phyloP scores from a whole-genome alignment of 192 early-diverging fungal genomes.

The Gamsiella multidivaricata region DNA sequence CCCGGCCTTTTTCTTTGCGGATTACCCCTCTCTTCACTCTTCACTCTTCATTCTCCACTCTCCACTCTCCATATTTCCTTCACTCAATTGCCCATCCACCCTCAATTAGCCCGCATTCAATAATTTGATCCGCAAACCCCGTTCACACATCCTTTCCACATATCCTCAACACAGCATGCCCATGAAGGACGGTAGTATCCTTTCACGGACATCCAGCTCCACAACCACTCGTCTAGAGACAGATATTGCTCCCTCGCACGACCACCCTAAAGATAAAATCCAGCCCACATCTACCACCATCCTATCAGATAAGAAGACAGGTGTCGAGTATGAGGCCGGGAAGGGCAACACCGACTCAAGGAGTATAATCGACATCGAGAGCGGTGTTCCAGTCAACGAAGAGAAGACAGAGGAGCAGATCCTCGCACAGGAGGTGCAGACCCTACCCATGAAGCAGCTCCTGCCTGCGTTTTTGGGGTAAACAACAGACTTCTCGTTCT shows the following conservation, averaged over 20 bases:
- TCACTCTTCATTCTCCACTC: background rate
- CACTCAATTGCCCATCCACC: background rate
- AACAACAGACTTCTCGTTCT: background rate
- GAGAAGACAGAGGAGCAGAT: slow-evolving; percentile 40
- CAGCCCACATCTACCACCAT: background rate
- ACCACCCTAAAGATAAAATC: background rate
- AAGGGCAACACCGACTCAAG: background rate
- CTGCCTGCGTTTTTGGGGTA: slow-evolving; percentile 47
- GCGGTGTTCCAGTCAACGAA: slow-evolving; percentile 1
- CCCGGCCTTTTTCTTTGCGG: background rate
- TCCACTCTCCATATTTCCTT: background rate
- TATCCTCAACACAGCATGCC: background rate
- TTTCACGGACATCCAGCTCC: slow-evolving; percentile 6
- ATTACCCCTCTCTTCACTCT: background rate
- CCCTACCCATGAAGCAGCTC: slow-evolving; percentile 39
- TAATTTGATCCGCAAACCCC: no score
- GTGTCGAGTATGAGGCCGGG: no score
- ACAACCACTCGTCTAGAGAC: background rate
- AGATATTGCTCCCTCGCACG: background rate
- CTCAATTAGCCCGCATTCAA: no score
- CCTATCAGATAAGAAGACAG: background rate
- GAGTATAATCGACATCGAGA: slow-evolving; percentile 10
- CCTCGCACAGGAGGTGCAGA: slow-evolving; percentile 32
- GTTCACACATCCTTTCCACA: background rate
- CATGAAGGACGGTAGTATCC: slow-evolving; percentile 6